Evolutionary conservation across 1,284 basidiomycete genomes (phyloP).

Genomic region (Neonothopanus nambi): DNA sequence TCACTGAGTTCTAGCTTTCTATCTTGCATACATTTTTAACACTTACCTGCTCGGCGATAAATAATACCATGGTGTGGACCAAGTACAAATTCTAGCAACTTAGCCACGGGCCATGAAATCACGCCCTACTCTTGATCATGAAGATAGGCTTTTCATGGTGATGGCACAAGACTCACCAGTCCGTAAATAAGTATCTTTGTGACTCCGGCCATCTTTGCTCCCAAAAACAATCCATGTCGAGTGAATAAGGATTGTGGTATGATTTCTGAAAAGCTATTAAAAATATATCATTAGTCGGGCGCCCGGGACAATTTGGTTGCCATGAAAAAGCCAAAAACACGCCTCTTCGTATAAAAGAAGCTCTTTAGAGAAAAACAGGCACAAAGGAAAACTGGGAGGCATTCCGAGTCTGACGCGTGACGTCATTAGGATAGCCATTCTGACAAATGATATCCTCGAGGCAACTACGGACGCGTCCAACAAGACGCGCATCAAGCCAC

Average conservation of each 20-base stretch:
- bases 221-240: constrained; percentile 88
- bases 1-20: background rate
- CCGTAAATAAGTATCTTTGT: constrained; percentile 71
- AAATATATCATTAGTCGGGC: background rate
- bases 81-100: constrained; percentile 64
- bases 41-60: constrained; percentile 48
- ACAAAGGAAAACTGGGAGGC: background rate
- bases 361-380: background rate
- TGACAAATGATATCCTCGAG: background rate
- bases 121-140: constrained; percentile 48
- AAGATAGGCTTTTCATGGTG: background rate
- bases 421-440: background rate
- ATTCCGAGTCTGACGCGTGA: constrained; percentile 3
- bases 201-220: constrained; percentile 86
- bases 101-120: constrained; percentile 82
- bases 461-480: background rate
- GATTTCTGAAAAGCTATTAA: constrained; percentile 79
- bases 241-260: constrained; percentile 92
- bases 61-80: constrained; percentile 67
- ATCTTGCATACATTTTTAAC: background rate
- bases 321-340: too few species aligned
- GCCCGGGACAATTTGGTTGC: too few species aligned
- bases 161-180: constrained; percentile 47
- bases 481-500: too few species aligned
- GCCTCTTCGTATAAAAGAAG: background rate